Conservation (phyloP, 345 rosid genomes). For the Leavenworthia alabamica region DNA sequence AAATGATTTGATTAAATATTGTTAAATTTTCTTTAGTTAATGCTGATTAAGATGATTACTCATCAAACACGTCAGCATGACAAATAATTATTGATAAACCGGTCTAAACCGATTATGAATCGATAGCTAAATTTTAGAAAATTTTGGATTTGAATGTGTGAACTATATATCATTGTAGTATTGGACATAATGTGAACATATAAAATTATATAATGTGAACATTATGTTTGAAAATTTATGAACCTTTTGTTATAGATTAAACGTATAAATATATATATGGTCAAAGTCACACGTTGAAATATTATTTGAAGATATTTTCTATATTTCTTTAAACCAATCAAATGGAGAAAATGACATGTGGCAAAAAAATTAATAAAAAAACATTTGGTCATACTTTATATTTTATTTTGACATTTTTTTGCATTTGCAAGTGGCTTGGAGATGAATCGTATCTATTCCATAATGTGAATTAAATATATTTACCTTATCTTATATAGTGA, state of each 20-base stretch:
- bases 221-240: background rate
- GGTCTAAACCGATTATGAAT: no score
- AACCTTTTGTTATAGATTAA: background rate
- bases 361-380: background rate
- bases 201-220: no score
- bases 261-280: conserved; percentile 2
- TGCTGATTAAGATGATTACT: no score
- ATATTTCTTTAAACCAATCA: background rate
- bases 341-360: no score
- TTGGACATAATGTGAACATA: conserved; percentile 1
- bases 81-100: no score
- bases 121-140: no score
- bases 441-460: background rate
- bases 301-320: background rate
- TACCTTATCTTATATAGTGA: background rate
- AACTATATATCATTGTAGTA: no score
- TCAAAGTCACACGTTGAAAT: conserved; percentile 6
- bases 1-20: no score
- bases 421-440: background rate
- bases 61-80: no score
- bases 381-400: background rate
- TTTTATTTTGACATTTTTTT: background rate
- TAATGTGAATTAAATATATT: background rate
- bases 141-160: no score
- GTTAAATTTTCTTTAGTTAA: no score